Base-by-base conservation (phyloP, 352 stramenopile genomes). In the Halophytophthora polymorphica region DNA sequence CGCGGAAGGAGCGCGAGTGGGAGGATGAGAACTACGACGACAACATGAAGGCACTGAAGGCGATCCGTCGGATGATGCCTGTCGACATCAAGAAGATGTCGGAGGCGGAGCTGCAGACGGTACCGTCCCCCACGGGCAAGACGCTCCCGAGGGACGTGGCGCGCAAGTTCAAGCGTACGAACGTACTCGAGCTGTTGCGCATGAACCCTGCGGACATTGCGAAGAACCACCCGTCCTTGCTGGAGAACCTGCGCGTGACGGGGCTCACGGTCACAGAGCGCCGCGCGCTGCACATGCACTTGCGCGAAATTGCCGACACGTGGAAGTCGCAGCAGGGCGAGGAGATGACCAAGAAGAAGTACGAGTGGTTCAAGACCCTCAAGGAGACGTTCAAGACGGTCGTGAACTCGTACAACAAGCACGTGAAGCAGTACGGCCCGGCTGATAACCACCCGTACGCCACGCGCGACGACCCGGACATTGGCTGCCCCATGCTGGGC, bases 331-430 rank as follows among this genome's bases (percentile, higher is more conserved):
- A 93, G 42, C 86, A 96, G 58, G 82, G 86, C 29, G 90, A 97
- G 65, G 87, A 95, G 59, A 90, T 97, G 83, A 95, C 86, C 14
- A 94, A 95, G 62, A 79, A 91, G 35, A 96, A 96, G 55, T 96
- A 80, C 53, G 80, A 89, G 50, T 97, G 86, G 85, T 97, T 94
- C 62, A 93, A 96, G 61, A 86, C 86, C 31, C 76, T 97, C 19
- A 96, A 94, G 52, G 74, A 95, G 42, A 96, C 90, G 22, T 96
- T 97, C 70, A 97, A 97, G 67, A 90, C 83, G 3, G 88, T 95
- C 48, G 73, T 96, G 33, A 90, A 93, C 28, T 87, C 86, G 19
- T 97, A 95, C 61, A 87, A 97, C 60, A 74, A 82, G 18, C 90
- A 97, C 68, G 86, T 97, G 18, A 71, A 77, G 33, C 83, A 97